Conservation (phyloP, 257 asterid species). For the Asclepias syriaca region DNA sequence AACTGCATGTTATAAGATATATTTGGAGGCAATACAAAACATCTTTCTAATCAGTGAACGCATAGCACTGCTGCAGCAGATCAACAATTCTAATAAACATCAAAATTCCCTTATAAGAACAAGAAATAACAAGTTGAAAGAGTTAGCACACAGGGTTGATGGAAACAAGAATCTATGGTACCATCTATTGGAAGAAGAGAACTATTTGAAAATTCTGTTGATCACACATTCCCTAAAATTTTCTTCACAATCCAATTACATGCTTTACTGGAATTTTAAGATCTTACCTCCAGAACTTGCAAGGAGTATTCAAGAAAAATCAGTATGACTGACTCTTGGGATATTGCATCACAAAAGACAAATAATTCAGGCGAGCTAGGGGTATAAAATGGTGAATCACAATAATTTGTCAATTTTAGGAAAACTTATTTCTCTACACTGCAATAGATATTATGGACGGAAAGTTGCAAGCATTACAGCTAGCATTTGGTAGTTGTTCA, state of each 20-base stretch:
- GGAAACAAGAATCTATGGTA: not conserved
- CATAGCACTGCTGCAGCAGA: not conserved
- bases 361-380: not conserved
- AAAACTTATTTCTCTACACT: not conserved
- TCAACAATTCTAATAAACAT: conserved; percentile 1
- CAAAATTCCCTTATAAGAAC: not conserved
- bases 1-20: conserved; percentile 23
- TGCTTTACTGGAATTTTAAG: not conserved
- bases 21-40: not conserved
- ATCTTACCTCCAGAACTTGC: not conserved
- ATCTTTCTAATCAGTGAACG: not conserved
- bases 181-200: not conserved
- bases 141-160: not conserved
- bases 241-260: not conserved
- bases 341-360: not conserved
- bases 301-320: not conserved
- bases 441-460: not conserved
- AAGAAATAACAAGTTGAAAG: not conserved
- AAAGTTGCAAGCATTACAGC: not conserved
- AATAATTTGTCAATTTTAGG: not conserved
- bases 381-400: not conserved
- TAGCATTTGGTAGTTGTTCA: not conserved
- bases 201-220: not conserved
- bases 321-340: not conserved
- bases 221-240: not conserved